Base-by-base conservation (phyloP, 164 flowering plant species). In the Vitis amurensis region DNA sequence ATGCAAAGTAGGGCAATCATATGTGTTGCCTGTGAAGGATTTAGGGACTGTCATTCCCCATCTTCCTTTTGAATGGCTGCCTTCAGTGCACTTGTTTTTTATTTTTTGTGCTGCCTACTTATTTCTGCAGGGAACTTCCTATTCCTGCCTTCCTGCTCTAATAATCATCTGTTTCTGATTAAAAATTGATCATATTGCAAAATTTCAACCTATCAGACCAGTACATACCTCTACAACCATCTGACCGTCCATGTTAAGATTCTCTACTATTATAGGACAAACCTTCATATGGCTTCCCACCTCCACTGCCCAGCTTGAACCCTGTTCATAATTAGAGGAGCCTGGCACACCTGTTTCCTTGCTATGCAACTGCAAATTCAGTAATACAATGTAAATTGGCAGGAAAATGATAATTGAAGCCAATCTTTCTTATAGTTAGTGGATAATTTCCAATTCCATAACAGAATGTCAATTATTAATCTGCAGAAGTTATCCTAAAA, bases 291-390 rank as follows among this genome's bases (percentile, higher is more conserved):
- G 84, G 67, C 83, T 85, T 55, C 91, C 98, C 73, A 91, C 90
- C 81, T 90, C 92, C 70, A 90, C 80, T 9, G 89, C 93, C 91
- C 96, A 89, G 80, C 92, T 92, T 69, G 97, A 84, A 65, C 89
- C 94, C 61, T 84, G 87, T 53, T 90, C 91, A 69, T 66, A 63
- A 73, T 70, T 70, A 12, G 80, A 77, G 64, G 86, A 74, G 67
- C 87, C 85, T 47, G 29, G 60, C 30, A 71, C 48, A 31, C 80
- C 76, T 15, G 70, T 55, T 69, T 78, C 84, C 75, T 82, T 84
- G 57, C 81, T 81, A 66, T 70, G 79, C 78, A 86, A 70, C 97
- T 85, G 83, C 74, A 74, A 23, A 68, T 52, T 66, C 52, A 68
- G 66, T 50, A 70, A 59, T 48, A 68, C n/a, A 30, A 27, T 50